These are phyloP conservation scores for Voacanga thouarsii DNA, from an alignment of 257 asterid species.

Conservation along the genomic window DNA sequence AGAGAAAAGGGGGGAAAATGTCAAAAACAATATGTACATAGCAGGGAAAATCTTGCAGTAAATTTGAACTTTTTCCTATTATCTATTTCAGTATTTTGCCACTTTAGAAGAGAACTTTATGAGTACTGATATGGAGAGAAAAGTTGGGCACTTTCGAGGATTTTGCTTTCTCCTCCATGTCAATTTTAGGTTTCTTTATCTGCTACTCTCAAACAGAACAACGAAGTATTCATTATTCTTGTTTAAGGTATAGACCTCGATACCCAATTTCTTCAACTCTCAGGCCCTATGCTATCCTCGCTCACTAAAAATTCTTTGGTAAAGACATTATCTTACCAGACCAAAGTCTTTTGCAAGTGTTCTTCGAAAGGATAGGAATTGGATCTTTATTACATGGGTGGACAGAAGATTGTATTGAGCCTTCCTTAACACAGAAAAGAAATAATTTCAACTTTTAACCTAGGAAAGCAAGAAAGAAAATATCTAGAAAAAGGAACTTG, in stretches of 20 bases:
- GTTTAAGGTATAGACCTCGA: too few relatives aligned
- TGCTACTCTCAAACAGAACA: too few relatives aligned
- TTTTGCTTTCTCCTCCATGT: background rate
- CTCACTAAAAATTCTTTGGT: background rate
- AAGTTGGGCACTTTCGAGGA: too few relatives aligned
- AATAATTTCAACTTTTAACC: background rate
- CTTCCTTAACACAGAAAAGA: background rate
- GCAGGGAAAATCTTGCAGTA: background rate
- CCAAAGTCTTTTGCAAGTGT: too few relatives aligned
- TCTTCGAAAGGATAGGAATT: too few relatives aligned
- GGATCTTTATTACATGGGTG: background rate
- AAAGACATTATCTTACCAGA: background rate
- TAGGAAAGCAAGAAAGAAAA: background rate
- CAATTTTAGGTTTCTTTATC: background rate
- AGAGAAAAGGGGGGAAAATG: background rate
- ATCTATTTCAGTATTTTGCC: background rate
- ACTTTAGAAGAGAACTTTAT: too few relatives aligned
- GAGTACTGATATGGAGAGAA: too few relatives aligned
- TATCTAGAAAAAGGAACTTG: background rate
- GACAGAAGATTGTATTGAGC: background rate
- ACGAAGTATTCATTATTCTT: too few relatives aligned
- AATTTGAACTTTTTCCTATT: background rate
- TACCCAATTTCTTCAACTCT: too few relatives aligned
- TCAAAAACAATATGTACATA: background rate
- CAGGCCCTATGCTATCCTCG: too few relatives aligned